Base-by-base conservation (phyloP, 108 stramenopile genomes). In the Fistulifera pelliculosa region DNA sequence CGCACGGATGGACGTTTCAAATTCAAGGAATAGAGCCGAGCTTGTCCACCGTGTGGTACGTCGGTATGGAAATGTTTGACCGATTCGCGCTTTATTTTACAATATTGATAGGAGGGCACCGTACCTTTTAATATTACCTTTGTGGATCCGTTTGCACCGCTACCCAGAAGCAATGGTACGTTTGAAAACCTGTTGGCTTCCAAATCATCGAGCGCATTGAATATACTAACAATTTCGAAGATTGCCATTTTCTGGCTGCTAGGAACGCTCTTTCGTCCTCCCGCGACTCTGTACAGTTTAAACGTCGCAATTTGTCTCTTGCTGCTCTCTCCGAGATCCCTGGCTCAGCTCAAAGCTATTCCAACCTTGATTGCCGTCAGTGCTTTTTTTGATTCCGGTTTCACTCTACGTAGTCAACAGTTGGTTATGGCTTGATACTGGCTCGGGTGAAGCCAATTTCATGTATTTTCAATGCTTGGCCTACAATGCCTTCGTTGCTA, bases 401-500 rank as follows among this genome's bases (percentile, higher is more conserved):
- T 12, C 69, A 23, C 48, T 91, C 0, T 80, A 76, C 43, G 61
- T 85, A 1, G 62, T 80, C n/a, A 16, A 15, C n/a, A 35, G 39
- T 5, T 55, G 56, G 40, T 72, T 91, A 74, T 91, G 90, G 90
- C 59, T 91, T 27, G 79, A 77, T 24, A 76, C 61, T 4, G 77
- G 80, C 31, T 70, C 71, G 39, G 90, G 90, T 0, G 87, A 91
- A 60, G 81, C 90, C 13, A 91, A 91, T 43, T 87, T 79, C 60
- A 75, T 83, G 0, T 91, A 71, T 41, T 91, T 91, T 49, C 90
- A 91, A 61, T 85, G 85, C 42, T 49, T 91, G 58, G 89, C 78
- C 13, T 80, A 80, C 67, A 77, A 82, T 43, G 49, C 76, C 10
- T 90, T 90, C 52, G 54, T 80, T 42, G 57, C 62, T 18, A 66